Percentiles rank a stretch among this genome's conserved stretches.
These are phyloP conservation scores for Aspergillus amoenus DNA, from an alignment of 2,329 filamentous ascomycete species.

Conservation along the genomic window DNA sequence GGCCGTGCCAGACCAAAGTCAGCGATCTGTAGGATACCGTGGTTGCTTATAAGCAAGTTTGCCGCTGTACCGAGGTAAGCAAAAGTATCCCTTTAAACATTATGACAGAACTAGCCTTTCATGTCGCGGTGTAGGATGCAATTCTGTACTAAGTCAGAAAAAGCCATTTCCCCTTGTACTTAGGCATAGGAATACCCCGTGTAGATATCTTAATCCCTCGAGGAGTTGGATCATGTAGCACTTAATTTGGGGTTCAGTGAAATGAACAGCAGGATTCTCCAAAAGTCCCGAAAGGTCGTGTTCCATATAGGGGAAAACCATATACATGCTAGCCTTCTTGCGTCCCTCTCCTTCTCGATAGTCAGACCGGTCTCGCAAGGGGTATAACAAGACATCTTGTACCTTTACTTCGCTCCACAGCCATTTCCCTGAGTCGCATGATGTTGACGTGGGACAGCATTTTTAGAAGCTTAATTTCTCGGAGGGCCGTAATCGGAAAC, in stretches of 20 bases:
- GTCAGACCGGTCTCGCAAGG: conserved; percentile 18
- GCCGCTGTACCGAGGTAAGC: conserved; percentile 57
- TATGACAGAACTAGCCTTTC: conserved; percentile 58
- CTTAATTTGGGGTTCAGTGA: conserved; percentile 90
- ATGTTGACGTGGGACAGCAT: conserved; percentile 90
- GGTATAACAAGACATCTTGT: conserved; percentile 24
- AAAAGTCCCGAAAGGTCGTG: conserved; percentile 96
- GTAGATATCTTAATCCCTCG: conserved; percentile 84
- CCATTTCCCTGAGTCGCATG: conserved; percentile 89
- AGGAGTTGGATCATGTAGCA: conserved; percentile 95
- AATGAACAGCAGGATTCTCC: conserved; percentile 86
- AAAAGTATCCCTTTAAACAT: neutral
- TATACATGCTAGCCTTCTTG: conserved; percentile 83
- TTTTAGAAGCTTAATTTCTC: conserved; percentile 97
- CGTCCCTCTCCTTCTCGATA: conserved; percentile 64
- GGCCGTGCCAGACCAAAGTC: conserved; percentile 94
- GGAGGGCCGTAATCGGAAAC: conserved; percentile 96
- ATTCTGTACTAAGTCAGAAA: conserved; percentile 43
- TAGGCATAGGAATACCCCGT: conserved; percentile 56
- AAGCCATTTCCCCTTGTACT: neutral
- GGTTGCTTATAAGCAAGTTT: conserved; percentile 94
- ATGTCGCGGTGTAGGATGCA: conserved; percentile 94
- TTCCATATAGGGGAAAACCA: conserved; percentile 99
- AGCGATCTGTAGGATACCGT: conserved; percentile 89
- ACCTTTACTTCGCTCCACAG: conserved; percentile 74